These are phyloP conservation scores for Chaetomium sp. DNA, from an alignment of 2,329 filamentous ascomycete species.

Conservation along the genomic window DNA sequence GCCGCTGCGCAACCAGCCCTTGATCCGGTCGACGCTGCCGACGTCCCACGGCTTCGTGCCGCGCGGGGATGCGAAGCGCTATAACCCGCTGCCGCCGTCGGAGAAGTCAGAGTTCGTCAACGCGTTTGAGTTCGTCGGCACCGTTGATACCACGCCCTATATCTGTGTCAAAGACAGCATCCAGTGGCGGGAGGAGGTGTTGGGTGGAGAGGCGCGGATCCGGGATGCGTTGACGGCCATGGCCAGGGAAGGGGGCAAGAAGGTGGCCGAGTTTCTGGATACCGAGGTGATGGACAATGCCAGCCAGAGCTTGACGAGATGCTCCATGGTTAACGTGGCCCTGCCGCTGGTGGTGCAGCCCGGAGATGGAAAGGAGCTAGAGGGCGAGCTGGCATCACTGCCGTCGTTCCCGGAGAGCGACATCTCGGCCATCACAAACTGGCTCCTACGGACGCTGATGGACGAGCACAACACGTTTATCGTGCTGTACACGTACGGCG, in stretches of 20 bases:
- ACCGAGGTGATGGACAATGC: conserved; percentile 73
- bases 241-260: conserved; percentile 63
- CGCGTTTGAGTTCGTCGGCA: conserved; percentile 78
- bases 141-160: conserved; percentile 71
- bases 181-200: conserved; percentile 66
- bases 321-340: conserved; percentile 71
- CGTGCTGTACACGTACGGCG: conserved; percentile 61
- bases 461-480: conserved; percentile 72
- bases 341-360: conserved; percentile 60
- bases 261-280: conserved; percentile 63
- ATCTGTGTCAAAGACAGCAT: conserved; percentile 72
- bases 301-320: conserved; percentile 62
- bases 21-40: conserved; percentile 74
- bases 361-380: conserved; percentile 28
- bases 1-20: conserved; percentile 70
- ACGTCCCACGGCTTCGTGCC: conserved; percentile 79
- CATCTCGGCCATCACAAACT: conserved; percentile 51
- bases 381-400: conserved; percentile 37
- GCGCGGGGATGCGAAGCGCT: conserved; percentile 24
- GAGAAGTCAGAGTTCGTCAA: conserved; percentile 62
- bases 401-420: conserved; percentile 39
- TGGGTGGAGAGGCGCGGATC: conserved; percentile 75
- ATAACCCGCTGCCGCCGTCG: conserved; percentile 48
- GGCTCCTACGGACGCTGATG: conserved; percentile 58
- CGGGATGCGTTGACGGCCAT: conserved; percentile 63